Evolutionary conservation across 371 early-diverging fungal genomes (phyloP).

Genomic region (Mortierella sp.): DNA sequence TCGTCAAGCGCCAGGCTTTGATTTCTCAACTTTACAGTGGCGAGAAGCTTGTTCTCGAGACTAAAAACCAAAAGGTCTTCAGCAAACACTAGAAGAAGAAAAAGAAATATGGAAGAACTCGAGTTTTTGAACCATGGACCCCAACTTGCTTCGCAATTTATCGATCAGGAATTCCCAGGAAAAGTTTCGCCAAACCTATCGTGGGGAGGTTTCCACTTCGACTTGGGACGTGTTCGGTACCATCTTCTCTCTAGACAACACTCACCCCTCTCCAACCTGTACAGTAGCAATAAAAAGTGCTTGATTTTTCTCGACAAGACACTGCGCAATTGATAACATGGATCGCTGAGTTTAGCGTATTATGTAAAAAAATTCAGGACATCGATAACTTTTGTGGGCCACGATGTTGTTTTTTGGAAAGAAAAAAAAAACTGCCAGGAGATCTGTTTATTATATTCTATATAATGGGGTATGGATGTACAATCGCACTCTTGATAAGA

Average conservation of each 20-base stretch:
- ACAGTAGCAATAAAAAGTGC: conserved; percentile 4
- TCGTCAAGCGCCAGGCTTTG: conserved; percentile 75
- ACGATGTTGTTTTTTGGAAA: not conserved
- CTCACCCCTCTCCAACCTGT: not conserved
- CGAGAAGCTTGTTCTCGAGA: conserved; percentile 74
- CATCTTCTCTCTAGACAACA: conserved; percentile 9
- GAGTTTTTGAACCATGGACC: not conserved
- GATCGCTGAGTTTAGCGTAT: not conserved
- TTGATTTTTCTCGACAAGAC: not conserved
- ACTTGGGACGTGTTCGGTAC: not conserved
- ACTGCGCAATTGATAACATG: not conserved
- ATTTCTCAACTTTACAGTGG: conserved; percentile 73
- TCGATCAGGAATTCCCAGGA: no score
- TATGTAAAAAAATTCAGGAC: not conserved
- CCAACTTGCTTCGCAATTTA: not conserved
- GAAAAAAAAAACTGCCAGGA: not conserved
- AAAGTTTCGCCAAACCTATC: no score
- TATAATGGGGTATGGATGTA: conserved; percentile 5
- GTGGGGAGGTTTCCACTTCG: no score
- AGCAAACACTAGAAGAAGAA: conserved; percentile 29
- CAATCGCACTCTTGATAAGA: no score
- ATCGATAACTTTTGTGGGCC: not conserved
- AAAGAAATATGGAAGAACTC: not conserved
- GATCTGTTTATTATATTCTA: not conserved
- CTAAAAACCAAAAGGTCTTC: conserved; percentile 27